Evolutionary conservation across 495 filamentous ascomycete genomes (phyloP).

Genomic region (Daldinia caldariorum): DNA sequence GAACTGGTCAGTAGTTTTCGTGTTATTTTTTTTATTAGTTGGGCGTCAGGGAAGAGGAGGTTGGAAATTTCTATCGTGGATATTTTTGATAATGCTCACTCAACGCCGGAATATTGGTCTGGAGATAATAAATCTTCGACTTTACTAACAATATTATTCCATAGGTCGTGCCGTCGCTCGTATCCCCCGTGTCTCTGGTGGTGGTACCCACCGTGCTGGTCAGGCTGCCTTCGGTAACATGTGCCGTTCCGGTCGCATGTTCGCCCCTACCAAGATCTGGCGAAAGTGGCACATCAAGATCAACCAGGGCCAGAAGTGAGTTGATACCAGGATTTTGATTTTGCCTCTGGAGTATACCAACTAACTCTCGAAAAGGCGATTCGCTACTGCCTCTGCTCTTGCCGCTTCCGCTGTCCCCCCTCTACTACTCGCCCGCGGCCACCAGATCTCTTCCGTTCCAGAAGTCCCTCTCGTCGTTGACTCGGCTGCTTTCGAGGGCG

Average conservation of each 20-base stretch:
- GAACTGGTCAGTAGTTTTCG: constrained; percentile 83
- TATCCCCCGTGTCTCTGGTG: constrained; percentile 99
- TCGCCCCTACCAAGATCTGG: constrained; percentile 99
- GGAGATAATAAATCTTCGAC: background rate
- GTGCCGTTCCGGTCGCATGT: constrained; percentile 99
- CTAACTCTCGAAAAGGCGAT: constrained; percentile 70
- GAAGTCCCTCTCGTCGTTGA: constrained; percentile 97
- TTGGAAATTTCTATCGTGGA: background rate
- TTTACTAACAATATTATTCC: constrained; percentile 45
- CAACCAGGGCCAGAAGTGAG: constrained; percentile 94
- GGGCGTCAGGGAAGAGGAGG: background rate
- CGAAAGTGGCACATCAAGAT: constrained; percentile 99
- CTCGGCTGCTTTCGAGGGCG: constrained; percentile 82
- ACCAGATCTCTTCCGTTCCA: constrained; percentile 89
- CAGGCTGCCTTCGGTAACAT: constrained; percentile 99
- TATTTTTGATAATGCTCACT: background rate
- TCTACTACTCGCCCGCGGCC: constrained; percentile 94
- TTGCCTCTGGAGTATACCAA: constrained; percentile 6
- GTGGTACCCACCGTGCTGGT: constrained; percentile 99
- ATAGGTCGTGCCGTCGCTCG: constrained; percentile 97
- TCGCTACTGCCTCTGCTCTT: constrained; percentile 95
- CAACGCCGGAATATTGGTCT: background rate
- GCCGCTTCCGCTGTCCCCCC: constrained; percentile 94
- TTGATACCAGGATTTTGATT: constrained; percentile 27
- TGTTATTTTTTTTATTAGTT: background rate